Conservation (phyloP, 768 basidiomycete genomes). For the Lentinula boryana region DNA sequence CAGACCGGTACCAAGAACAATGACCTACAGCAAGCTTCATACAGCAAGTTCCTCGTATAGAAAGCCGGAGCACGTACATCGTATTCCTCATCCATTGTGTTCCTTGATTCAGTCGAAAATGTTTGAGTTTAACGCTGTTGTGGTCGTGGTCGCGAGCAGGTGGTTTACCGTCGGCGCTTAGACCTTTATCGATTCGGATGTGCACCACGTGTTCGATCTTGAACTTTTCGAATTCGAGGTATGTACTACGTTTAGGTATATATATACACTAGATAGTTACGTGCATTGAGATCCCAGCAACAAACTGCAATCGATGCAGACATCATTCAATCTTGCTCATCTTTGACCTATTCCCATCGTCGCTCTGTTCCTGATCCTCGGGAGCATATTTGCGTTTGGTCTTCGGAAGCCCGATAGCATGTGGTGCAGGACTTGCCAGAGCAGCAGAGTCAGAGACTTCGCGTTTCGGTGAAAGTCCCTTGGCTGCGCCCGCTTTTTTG, state of each 20-base stretch:
- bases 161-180: conserved; percentile 7
- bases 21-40: conserved; percentile 45
- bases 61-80: conserved; percentile 47
- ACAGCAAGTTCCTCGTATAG: no score
- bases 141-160: not conserved
- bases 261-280: not conserved
- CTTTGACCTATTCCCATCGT: conserved; percentile 13
- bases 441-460: conserved; percentile 8
- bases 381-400: conserved; percentile 30
- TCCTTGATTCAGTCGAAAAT: conserved; percentile 9
- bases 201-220: conserved; percentile 5
- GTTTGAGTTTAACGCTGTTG: not conserved
- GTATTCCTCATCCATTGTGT: conserved; percentile 97
- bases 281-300: not conserved
- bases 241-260: no score
- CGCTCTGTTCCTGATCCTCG: conserved; percentile 20
- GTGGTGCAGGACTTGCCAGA: not conserved
- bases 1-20: conserved; percentile 93
- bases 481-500: conserved; percentile 14
- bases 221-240: not conserved
- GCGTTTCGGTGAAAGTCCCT: not conserved
- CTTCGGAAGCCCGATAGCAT: conserved; percentile 10
- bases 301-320: not conserved
- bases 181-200: conserved; percentile 6
- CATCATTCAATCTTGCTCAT: not conserved